Percentiles rank a stretch among this genome's conserved stretches.
Evolutionary conservation across 768 basidiomycete species (phyloP).

Genomic region (Lyophyllum semitale): DNA sequence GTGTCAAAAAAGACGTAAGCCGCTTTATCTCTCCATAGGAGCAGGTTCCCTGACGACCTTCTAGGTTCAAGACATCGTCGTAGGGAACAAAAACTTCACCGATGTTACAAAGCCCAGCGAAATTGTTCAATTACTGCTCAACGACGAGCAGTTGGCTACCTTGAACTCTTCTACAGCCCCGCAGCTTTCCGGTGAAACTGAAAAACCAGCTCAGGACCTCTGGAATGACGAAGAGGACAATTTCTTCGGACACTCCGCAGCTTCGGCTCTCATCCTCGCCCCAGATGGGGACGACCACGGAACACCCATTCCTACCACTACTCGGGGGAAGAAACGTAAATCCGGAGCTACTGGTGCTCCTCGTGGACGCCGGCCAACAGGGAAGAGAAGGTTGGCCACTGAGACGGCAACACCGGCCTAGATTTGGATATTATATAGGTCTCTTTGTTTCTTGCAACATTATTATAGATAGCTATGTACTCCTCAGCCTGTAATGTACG

Average conservation of each 20-base stretch:
- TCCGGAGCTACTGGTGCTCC: slow-evolving; percentile 32
- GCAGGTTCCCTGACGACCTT: slow-evolving; percentile 5
- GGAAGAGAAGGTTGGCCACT: slow-evolving; percentile 34
- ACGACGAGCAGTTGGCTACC: slow-evolving; percentile 88
- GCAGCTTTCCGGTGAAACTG: slow-evolving; percentile 35
- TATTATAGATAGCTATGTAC: slow-evolving; percentile 12
- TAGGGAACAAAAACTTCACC: slow-evolving; percentile 93
- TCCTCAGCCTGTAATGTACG: not conserved
- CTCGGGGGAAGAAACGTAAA: slow-evolving; percentile 47
- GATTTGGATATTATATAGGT: not conserved
- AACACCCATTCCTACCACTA: slow-evolving; percentile 27
- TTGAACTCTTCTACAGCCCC: slow-evolving; percentile 51
- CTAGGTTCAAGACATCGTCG: slow-evolving; percentile 98
- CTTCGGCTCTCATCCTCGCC: slow-evolving; percentile 18
- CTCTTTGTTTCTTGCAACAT: slow-evolving; percentile 6
- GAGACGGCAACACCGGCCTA: slow-evolving; percentile 2
- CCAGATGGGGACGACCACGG: slow-evolving; percentile 38
- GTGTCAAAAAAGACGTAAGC: slow-evolving; percentile 92
- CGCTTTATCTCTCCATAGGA: slow-evolving; percentile 21
- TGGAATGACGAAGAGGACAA: slow-evolving; percentile 90
- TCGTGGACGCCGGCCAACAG: slow-evolving; percentile 41
- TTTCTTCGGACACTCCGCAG: slow-evolving; percentile 69
- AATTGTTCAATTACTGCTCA: slow-evolving; percentile 91
- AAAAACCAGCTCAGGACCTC: slow-evolving; percentile 56
- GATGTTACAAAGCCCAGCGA: slow-evolving; percentile 95